Evolutionary conservation across 2,329 filamentous ascomycete genomes (phyloP).

Genomic region (Paraphaeosphaeria minitans): DNA sequence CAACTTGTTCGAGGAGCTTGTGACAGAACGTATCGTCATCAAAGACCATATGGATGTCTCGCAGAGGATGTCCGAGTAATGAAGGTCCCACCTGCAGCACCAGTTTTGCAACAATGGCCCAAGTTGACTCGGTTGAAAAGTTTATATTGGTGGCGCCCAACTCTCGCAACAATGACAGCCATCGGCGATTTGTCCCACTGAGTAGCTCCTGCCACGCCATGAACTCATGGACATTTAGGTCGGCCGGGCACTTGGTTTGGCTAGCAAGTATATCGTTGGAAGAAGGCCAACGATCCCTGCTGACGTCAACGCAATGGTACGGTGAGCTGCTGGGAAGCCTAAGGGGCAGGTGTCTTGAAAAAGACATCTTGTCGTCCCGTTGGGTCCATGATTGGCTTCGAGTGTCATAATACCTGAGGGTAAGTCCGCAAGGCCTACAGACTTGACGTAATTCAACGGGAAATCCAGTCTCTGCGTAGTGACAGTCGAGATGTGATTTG

Average conservation of each 20-base stretch:
- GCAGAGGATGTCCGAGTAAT: conserved; percentile 35
- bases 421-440: conserved; percentile 54
- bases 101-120: conserved; percentile 58
- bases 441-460: conserved; percentile 51
- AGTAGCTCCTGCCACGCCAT: conserved; percentile 57
- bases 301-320: conserved; percentile 42
- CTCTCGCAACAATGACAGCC: conserved; percentile 57
- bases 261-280: conserved; percentile 62
- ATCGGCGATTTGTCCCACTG: conserved; percentile 54
- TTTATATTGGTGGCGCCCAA: conserved; percentile 62
- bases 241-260: conserved; percentile 54
- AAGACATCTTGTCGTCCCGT: conserved; percentile 40
- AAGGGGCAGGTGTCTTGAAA: conserved; percentile 54
- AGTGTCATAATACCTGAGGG: conserved; percentile 56
- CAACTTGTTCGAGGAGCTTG: conserved; percentile 56
- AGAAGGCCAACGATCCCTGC: conserved; percentile 47
- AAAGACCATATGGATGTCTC: conserved; percentile 58
- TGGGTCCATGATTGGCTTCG: conserved; percentile 48
- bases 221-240: conserved; percentile 59
- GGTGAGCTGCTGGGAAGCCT: conserved; percentile 47
- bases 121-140: conserved; percentile 61
- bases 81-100: conserved; percentile 61
- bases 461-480: conserved; percentile 53
- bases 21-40: conserved; percentile 57
- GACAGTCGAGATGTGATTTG: conserved; percentile 56